Evolutionary conservation across 805 yeast species (phyloP).

Genomic region (Saccharomyces kudriavzevii): DNA sequence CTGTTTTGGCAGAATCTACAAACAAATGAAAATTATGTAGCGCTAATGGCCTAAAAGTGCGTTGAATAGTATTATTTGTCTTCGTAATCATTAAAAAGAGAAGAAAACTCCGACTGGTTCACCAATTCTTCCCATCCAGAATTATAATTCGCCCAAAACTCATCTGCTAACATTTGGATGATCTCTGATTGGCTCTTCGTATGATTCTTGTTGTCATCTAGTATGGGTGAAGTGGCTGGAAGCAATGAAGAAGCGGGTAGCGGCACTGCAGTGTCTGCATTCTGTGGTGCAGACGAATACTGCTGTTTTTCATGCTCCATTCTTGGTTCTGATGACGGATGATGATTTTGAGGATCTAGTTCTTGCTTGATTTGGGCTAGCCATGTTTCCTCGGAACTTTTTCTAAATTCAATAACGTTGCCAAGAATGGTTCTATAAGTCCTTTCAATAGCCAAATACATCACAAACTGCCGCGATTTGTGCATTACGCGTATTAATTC

Average conservation of each 20-base stretch:
- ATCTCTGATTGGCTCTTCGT: conserved; percentile 1
- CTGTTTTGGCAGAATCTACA: too few species aligned
- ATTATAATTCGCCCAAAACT: conserved; percentile 21
- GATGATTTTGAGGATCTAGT: background rate
- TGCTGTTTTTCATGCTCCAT: background rate
- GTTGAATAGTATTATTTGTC: background rate
- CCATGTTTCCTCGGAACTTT: conserved; percentile 13
- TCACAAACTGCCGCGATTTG: conserved; percentile 8
- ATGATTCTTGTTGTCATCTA: background rate
- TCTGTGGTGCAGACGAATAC: background rate
- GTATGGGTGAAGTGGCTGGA: background rate
- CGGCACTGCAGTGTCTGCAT: background rate
- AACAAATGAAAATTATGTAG: background rate
- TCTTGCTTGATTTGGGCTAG: conserved; percentile 3
- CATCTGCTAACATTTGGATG: conserved; percentile 15
- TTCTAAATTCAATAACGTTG: conserved; percentile 17
- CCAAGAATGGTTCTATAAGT: conserved; percentile 13
- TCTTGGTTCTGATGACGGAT: background rate
- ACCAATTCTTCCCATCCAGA: conserved; percentile 16
- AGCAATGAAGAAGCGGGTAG: background rate
- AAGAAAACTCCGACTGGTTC: conserved; percentile 2
- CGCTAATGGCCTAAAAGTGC: background rate
- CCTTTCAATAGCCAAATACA: conserved; percentile 9
- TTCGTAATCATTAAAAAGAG: background rate
- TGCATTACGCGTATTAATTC: conserved; percentile 3